Base-by-base conservation (phyloP, 495 filamentous ascomycete species). In the Penicillium crystallinum region DNA sequence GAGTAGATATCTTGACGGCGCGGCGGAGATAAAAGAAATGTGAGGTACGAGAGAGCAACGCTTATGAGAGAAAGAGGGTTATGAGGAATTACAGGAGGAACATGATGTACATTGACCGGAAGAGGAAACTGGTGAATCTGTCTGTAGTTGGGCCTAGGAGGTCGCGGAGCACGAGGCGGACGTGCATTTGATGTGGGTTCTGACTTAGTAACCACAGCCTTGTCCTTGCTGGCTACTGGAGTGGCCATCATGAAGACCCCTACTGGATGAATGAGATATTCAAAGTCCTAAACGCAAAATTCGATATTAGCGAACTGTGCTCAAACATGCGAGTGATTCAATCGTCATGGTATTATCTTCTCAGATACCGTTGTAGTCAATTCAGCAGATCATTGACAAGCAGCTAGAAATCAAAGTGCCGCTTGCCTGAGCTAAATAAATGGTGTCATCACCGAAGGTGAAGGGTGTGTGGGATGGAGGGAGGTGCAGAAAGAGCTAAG, bases 281-380 rank as follows among this genome's bases (percentile, higher is more conserved):
- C 40, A 38, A 15, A 48, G 37, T 36, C 44, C 54, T 54, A 30
- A 34, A 37, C 44, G 42, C 52, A 59, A 49, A 35, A 52, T 45
- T 36, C 36, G 38, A 31, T n/a, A 46, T 67, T 61, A 67, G 65
- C 59, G 40, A 55, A 53, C 39, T 57, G 52, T 58, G 52, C 41
- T 37, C 8, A 12, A 7, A 47, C 41, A 56, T 37, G 44, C 49
- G 21, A 22, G 46, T 46, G 43, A 35, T 46, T 53, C 33, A 41
- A 43, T 44, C 50, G 37, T 38, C 52, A 42, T 42, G 45, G 42
- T 27, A 27, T 34, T 23, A 42, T 73, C 72, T 77, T 78, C 81
- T 95, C 91, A 95, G 91, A 96, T 95, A 96, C 91, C 91, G 91
- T 95, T 95, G 91, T 95, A 96, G 91, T 95, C 90, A 79, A 81